Conservation (phyloP, 2,329 filamentous ascomycete species). For the Pseudogymnoascus sp. region DNA sequence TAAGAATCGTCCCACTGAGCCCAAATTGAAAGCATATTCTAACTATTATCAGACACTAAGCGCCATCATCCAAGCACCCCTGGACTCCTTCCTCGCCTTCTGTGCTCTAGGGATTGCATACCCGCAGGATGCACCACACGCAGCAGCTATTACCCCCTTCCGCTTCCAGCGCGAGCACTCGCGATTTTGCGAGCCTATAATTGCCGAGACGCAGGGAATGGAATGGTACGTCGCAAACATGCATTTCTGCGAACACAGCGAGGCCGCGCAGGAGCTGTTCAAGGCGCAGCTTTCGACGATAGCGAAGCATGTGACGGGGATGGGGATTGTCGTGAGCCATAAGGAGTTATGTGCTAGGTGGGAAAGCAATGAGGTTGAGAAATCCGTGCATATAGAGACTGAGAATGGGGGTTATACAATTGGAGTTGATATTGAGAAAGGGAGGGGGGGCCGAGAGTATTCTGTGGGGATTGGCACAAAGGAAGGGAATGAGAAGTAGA, state of each 20-base stretch:
- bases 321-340: neutral
- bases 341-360: neutral
- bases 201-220: neutral
- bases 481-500: neutral
- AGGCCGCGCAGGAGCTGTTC: neutral
- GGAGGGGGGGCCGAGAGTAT: neutral
- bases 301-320: neutral
- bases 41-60: neutral
- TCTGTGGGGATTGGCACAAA: neutral
- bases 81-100: conserved; percentile 2
- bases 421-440: neutral
- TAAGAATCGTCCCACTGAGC: neutral
- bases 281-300: neutral
- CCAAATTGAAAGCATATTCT: neutral
- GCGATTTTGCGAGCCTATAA: neutral
- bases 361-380: neutral
- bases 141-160: neutral
- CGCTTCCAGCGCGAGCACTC: conserved; percentile 5
- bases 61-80: neutral
- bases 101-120: conserved; percentile 5
- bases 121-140: neutral
- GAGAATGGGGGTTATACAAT: neutral
- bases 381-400: neutral
- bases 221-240: neutral
- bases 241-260: neutral